A percentile compares a stretch with the other conserved stretches of the same genome.
Conservation (phyloP, 768 basidiomycete genomes). For the Russula compacta region DNA sequence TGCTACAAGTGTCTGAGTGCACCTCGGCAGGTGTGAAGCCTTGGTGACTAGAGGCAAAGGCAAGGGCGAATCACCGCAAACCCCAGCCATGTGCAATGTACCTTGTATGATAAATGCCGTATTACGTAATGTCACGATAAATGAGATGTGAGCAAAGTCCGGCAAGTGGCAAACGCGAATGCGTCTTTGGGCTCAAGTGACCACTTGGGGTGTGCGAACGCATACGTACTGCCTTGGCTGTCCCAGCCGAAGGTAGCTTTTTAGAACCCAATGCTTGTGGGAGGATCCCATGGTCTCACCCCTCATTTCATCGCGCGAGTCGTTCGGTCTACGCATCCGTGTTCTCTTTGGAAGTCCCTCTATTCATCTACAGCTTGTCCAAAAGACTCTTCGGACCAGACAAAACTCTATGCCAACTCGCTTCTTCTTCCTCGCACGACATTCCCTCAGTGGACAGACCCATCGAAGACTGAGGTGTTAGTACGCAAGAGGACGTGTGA, state of each 20-base stretch:
- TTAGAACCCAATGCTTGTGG: not conserved
- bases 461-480: constrained; percentile 48
- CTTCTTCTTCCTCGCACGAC: constrained; percentile 74
- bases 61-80: not conserved
- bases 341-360: not conserved
- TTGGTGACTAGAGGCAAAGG: not conserved
- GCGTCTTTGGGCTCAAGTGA: too few relatives aligned
- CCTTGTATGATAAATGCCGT: too few relatives aligned
- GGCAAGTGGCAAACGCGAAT: too few relatives aligned
- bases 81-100: too few relatives aligned
- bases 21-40: too few relatives aligned
- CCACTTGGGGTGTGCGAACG: too few relatives aligned
- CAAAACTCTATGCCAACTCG: constrained; percentile 46
- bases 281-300: not conserved
- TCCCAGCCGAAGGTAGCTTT: not conserved
- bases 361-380: not conserved
- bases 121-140: too few relatives aligned
- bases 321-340: not conserved
- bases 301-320: not conserved
- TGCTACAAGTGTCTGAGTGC: too few relatives aligned
- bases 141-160: too few relatives aligned
- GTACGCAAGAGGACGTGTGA: constrained; percentile 59
- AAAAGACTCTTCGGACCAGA: constrained; percentile 1
- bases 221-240: not conserved
- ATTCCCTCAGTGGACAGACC: constrained; percentile 67